phyloP scores from a whole-genome alignment of 148 eudicot genomes.

The Amaranthus hypochondriacus region DNA sequence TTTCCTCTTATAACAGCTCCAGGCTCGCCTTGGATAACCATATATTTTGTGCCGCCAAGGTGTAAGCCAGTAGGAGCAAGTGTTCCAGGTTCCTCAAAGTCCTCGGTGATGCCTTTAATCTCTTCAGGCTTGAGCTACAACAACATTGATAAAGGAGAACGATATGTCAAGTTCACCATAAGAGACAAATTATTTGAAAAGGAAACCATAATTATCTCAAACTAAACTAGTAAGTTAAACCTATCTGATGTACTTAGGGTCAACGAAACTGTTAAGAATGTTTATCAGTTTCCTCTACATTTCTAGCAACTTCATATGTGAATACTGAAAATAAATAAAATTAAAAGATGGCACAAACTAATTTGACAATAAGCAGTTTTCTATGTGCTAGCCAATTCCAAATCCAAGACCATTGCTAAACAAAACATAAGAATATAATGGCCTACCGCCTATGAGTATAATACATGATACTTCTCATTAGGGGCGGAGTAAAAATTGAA shows the following conservation, averaged over 20 bases:
- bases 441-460: too few species aligned
- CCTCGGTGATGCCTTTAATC: constrained; percentile 28
- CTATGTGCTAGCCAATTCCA: too few species aligned
- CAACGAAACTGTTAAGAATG: background rate
- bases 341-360: background rate
- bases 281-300: background rate
- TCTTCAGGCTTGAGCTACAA: constrained; percentile 25
- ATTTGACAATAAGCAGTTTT: background rate
- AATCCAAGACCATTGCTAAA: background rate
- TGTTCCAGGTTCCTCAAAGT: constrained; percentile 48
- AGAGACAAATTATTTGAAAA: background rate
- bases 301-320: background rate
- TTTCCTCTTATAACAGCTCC: constrained; percentile 63
- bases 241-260: background rate
- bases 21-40: constrained; percentile 65
- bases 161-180: background rate
- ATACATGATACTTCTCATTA: too few species aligned
- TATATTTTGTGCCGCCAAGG: constrained; percentile 55
- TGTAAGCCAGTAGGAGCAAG: constrained; percentile 66
- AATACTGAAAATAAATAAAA: too few species aligned
- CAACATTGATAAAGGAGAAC: background rate
- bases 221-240: background rate
- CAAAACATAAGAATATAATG: background rate
- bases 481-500: too few species aligned
- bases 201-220: background rate